These are phyloP conservation scores for Mycena amicta DNA, from an alignment of 768 basidiomycete species.

Conservation along the genomic window DNA sequence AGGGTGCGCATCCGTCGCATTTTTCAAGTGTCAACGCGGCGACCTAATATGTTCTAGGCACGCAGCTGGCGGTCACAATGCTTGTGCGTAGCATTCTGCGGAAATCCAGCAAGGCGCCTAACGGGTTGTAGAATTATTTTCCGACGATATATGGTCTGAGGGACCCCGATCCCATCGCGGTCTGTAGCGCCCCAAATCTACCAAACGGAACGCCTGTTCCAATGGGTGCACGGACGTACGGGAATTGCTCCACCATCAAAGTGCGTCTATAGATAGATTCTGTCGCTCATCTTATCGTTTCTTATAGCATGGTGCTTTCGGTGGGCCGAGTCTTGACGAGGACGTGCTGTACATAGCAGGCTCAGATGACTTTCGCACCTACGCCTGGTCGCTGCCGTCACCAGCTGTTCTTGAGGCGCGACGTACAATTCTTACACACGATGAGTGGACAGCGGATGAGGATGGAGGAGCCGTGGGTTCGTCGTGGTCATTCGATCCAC, in stretches of 20 bases:
- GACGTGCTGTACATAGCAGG: slow-evolving; percentile 73
- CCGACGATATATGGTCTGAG: slow-evolving; percentile 72
- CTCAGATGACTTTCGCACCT: slow-evolving; percentile 81
- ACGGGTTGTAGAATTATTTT: slow-evolving; percentile 52
- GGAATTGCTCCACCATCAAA: slow-evolving; percentile 80
- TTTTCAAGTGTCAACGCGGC: no score
- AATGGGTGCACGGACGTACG: slow-evolving; percentile 55
- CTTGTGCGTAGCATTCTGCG: slow-evolving; percentile 57
- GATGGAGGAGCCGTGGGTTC: slow-evolving; percentile 43
- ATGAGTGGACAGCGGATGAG: slow-evolving; percentile 49
- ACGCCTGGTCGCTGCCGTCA: slow-evolving; percentile 76
- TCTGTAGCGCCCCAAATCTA: slow-evolving; percentile 59
- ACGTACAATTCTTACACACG: slow-evolving; percentile 46
- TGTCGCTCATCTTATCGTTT: no score
- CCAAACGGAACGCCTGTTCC: slow-evolving; percentile 57
- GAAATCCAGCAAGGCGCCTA: no score
- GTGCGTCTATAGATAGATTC: no score
- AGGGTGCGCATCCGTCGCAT: slow-evolving; percentile 45
- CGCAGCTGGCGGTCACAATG: slow-evolving; percentile 65
- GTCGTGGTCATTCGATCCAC: slow-evolving; percentile 19
- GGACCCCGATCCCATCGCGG: slow-evolving; percentile 71
- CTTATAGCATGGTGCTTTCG: slow-evolving; percentile 83
- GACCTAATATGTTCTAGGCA: slow-evolving; percentile 42
- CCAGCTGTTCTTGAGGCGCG: slow-evolving; percentile 42
- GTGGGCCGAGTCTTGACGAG: slow-evolving; percentile 52